Evolutionary conservation across 768 basidiomycete genomes (phyloP).

Genomic region (Naganishia friedmannii): DNA sequence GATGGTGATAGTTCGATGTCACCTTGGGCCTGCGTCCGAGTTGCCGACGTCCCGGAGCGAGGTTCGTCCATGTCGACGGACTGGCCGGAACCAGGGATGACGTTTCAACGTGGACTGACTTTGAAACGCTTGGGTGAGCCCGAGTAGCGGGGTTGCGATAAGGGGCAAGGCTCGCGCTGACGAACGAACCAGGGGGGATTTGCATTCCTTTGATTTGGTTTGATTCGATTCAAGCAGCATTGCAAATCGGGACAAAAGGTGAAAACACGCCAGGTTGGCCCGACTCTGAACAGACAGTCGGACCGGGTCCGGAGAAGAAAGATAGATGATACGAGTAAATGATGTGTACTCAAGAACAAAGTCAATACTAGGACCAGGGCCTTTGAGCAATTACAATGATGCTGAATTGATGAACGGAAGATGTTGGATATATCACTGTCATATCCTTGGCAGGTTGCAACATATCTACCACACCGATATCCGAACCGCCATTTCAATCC

Average conservation of each 20-base stretch:
- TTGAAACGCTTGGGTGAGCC: not conserved
- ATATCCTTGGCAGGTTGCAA: not conserved
- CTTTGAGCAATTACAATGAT: no score
- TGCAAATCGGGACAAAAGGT: slow-evolving; percentile 2
- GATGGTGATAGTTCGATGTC: slow-evolving; percentile 2
- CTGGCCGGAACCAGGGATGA: slow-evolving; percentile 1
- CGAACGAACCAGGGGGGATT: not conserved
- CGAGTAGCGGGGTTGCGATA: no score
- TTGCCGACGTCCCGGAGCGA: slow-evolving; percentile 9
- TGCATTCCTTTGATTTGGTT: slow-evolving; percentile 9
- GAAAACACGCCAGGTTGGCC: not conserved
- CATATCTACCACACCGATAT: not conserved
- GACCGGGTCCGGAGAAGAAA: not conserved
- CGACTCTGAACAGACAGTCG: not conserved
- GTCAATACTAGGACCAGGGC: no score
- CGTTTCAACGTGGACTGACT: slow-evolving; percentile 6
- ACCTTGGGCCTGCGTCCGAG: not conserved
- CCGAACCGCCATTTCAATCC: no score
- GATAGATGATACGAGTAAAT: not conserved
- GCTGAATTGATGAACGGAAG: no score
- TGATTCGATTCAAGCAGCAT: not conserved
- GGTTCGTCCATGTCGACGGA: slow-evolving; percentile 8
- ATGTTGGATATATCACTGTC: no score
- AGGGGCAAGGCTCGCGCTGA: not conserved
- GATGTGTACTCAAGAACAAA: not conserved